A percentile compares a stretch with the other conserved stretches of the same genome.
phyloP scores from a whole-genome alignment of 2,329 filamentous ascomycete species.

The Helotiales sp. region DNA sequence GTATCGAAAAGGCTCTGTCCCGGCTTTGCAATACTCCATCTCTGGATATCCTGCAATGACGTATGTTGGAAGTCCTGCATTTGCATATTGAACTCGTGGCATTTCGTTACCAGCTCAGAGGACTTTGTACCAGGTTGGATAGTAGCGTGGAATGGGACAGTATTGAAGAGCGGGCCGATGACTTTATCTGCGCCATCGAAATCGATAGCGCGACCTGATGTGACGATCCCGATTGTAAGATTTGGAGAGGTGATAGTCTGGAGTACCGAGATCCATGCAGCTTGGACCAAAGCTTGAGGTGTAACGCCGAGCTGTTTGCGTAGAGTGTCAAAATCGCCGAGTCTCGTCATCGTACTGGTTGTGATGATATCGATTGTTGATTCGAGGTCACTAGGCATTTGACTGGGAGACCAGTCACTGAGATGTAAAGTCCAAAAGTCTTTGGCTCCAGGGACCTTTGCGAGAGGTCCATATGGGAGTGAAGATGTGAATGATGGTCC shows the following conservation, averaged over 20 bases:
- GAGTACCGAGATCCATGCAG: slow-evolving; percentile 71
- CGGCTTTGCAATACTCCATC: slow-evolving; percentile 66
- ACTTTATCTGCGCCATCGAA: slow-evolving; percentile 67
- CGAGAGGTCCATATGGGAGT: slow-evolving; percentile 72
- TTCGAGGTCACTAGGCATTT: slow-evolving; percentile 18
- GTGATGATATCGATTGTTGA: slow-evolving; percentile 32
- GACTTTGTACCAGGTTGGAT: slow-evolving; percentile 56
- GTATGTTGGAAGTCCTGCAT: slow-evolving; percentile 78
- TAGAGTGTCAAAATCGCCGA: slow-evolving; percentile 54
- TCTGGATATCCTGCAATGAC: slow-evolving; percentile 77
- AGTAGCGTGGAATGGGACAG: slow-evolving; percentile 70
- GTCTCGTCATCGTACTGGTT: slow-evolving; percentile 42
- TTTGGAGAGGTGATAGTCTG: slow-evolving; percentile 53
- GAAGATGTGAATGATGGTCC: slow-evolving; percentile 68
- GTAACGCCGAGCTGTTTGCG: slow-evolving; percentile 71
- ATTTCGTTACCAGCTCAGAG: slow-evolving; percentile 62
- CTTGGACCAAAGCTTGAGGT: slow-evolving; percentile 78
- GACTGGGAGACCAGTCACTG: slow-evolving; percentile 29
- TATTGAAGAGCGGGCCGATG: slow-evolving; percentile 89
- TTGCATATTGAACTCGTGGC: slow-evolving; percentile 73
- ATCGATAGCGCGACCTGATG: slow-evolving; percentile 78
- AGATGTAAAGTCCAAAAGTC: slow-evolving; percentile 66
- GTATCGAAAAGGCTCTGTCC: slow-evolving; percentile 73
- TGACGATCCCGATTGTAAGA: slow-evolving; percentile 69
- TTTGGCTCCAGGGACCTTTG: slow-evolving; percentile 51